These are phyloP conservation scores for Tricholoma bakamatsutake DNA, from an alignment of 768 basidiomycete species.

Conservation along the genomic window DNA sequence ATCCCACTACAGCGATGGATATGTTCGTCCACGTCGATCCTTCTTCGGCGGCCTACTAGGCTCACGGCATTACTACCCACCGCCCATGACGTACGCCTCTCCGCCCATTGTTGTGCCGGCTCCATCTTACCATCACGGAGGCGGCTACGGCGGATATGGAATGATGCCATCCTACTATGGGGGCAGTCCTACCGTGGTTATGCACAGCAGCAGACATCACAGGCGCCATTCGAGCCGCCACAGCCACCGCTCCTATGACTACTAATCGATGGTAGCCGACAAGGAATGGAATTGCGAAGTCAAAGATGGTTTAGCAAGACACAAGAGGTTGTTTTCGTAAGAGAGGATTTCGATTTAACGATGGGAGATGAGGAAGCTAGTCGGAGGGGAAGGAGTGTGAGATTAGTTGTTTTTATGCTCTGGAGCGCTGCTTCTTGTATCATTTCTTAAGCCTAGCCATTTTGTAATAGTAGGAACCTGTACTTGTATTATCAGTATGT, in stretches of 20 bases:
- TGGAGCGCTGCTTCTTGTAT: background rate
- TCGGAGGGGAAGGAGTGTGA: background rate
- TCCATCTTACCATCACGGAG: conserved; percentile 1
- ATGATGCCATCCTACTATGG: background rate
- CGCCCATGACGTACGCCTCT: conserved; percentile 10
- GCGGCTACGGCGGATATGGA: background rate
- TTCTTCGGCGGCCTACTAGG: background rate
- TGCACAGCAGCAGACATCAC: background rate
- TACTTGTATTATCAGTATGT: no score
- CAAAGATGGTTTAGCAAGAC: background rate
- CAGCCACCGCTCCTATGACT: background rate
- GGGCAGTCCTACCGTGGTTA: background rate
- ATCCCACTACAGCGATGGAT: conserved; percentile 7
- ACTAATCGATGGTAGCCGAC: background rate
- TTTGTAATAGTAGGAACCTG: no score
- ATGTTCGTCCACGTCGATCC: background rate
- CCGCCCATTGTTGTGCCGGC: conserved; percentile 12
- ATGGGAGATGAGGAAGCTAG: background rate
- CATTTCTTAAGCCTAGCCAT: no score
- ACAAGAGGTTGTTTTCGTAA: background rate
- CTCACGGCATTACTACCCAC: conserved; percentile 6
- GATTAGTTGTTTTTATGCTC: background rate
- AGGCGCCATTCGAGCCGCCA: background rate
- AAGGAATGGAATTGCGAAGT: background rate
- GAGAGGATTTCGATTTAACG: background rate